These are phyloP conservation scores for Pisolithus tinctorius DNA, from an alignment of 768 basidiomycete genomes.

Conservation along the genomic window DNA sequence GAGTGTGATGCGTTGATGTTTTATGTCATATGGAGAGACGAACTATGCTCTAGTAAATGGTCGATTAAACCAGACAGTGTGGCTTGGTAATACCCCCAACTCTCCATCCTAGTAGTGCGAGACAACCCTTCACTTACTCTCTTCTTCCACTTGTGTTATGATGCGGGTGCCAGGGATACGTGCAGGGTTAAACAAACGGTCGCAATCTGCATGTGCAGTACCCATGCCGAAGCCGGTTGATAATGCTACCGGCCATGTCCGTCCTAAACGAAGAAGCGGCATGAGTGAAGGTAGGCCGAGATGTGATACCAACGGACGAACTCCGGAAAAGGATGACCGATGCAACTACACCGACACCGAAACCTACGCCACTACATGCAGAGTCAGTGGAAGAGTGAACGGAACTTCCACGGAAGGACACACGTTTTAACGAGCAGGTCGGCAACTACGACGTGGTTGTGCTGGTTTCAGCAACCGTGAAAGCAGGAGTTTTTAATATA, in stretches of 20 bases:
- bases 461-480: slow-evolving; percentile 6
- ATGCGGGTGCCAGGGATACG: slow-evolving; percentile 80
- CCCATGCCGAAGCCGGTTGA: slow-evolving; percentile 84
- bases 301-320: slow-evolving; percentile 37
- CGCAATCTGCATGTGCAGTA: slow-evolving; percentile 86
- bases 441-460: slow-evolving; percentile 41
- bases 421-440: slow-evolving; percentile 85
- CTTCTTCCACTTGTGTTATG: slow-evolving; percentile 33
- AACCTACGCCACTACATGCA: slow-evolving; percentile 67
- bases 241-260: slow-evolving; percentile 87
- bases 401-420: slow-evolving; percentile 18
- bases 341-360: slow-evolving; percentile 81
- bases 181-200: slow-evolving; percentile 88
- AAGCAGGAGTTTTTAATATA: slow-evolving; percentile 24
- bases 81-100: not conserved
- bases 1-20: slow-evolving; percentile 1
- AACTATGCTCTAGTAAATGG: slow-evolving; percentile 26
- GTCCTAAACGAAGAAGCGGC: slow-evolving; percentile 45
- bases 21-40: slow-evolving; percentile 11
- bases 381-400: slow-evolving; percentile 4
- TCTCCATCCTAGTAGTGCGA: slow-evolving; percentile 10
- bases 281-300: slow-evolving; percentile 1
- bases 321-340: slow-evolving; percentile 90
- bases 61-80: slow-evolving; percentile 13
- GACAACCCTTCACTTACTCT: slow-evolving; percentile 18